phyloP scores from a whole-genome alignment of 2,329 filamentous ascomycete genomes.

The Fusarium verticillioides region DNA sequence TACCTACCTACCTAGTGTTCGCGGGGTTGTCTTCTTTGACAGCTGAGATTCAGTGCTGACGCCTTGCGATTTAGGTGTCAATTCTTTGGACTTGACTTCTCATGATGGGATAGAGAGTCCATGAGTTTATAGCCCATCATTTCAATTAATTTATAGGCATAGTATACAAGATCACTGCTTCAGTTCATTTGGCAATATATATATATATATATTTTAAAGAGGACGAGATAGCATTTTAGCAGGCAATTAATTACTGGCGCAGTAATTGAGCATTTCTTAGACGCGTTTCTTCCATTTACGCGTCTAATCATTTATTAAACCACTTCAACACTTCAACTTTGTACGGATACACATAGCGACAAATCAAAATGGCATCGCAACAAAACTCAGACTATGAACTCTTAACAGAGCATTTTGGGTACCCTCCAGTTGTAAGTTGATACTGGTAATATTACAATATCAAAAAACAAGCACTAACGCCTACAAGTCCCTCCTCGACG shows the following conservation, averaged over 20 bases:
- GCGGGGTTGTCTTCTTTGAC: conserved; percentile 21
- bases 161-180: background rate
- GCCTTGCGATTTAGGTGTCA: conserved; percentile 35
- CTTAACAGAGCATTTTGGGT: conserved; percentile 94
- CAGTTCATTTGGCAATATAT: too few relatives aligned
- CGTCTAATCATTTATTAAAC: conserved; percentile 9
- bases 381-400: conserved; percentile 69
- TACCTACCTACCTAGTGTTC: background rate
- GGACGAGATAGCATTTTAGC: background rate
- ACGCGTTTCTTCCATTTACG: conserved; percentile 30
- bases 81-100: background rate
- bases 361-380: conserved; percentile 47
- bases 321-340: background rate
- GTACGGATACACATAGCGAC: background rate
- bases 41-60: conserved; percentile 4
- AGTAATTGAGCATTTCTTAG: conserved; percentile 10
- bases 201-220: too few relatives aligned
- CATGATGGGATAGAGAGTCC: background rate
- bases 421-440: conserved; percentile 83
- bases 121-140: background rate
- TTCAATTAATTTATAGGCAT: background rate
- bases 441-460: background rate
- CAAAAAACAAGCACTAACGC: background rate
- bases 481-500: conserved; percentile 86
- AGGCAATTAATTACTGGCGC: background rate